Base-by-base conservation (phyloP, 1,284 basidiomycete genomes). In the Cryptococcus depauperatus region DNA sequence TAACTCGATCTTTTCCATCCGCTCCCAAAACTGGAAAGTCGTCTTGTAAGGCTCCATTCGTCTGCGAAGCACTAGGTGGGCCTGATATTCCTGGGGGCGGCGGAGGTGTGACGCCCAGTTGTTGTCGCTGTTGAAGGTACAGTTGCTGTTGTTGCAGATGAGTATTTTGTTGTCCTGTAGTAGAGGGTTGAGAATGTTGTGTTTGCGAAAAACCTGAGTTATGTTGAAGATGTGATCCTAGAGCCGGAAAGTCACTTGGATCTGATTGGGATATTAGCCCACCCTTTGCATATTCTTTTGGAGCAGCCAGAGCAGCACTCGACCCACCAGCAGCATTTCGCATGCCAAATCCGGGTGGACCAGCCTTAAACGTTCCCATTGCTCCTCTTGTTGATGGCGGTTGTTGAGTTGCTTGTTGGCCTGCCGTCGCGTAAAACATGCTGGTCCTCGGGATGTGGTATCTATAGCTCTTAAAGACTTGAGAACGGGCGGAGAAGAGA, bases 61-160 rank as follows among this genome's bases (percentile, higher is more conserved):
- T 28, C 41, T 52, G 51, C 27, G 37, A 18, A 16, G 29, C 37
- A 28, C 48, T 41, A 34, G 44, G 38, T 18, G 61, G 60, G 37
- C 61, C 66, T 18, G 61, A 56, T 45, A 71, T 58, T n/a, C 66
- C 65, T n/a, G 65, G 64, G 14, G 66, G 66, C 21, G 68, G 66
- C 35, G 66, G 63, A 34, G 59, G 58, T 37, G 61, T 49, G 37
- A 48, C 48, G 33, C 52, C 49, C 56, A 59, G 43, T 52, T 55
- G 48, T 37, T 48, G 49, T 40, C 52, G 52, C 39, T 58, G 57
- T 27, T 48, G 47, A 42, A 61, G 61, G 41, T 53, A 59, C 39
- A 57, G 64, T 48, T 57, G 57, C 47, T 57, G 57, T 39, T 43
- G 49, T 16, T 54, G 54, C 34, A 47, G 40, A 32, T 57, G 57